Conservation (phyloP, 805 yeast genomes). For the Priceomyces carsonii region DNA sequence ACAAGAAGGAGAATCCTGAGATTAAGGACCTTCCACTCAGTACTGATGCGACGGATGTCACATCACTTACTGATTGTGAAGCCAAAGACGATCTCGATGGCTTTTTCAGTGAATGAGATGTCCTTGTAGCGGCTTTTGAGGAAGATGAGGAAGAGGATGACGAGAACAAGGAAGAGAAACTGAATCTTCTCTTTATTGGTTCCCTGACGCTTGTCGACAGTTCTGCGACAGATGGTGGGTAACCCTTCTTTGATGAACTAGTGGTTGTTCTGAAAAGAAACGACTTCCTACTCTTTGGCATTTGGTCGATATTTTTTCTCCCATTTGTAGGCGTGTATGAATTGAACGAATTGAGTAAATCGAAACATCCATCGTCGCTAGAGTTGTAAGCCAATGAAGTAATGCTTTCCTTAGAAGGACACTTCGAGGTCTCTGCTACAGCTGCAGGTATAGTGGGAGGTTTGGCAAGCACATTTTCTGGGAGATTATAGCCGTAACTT, state of each 20-base stretch:
- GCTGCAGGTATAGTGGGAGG: constrained; percentile 23
- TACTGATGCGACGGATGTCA: constrained; percentile 17
- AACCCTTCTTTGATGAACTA: no score
- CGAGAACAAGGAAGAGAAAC: constrained; percentile 9
- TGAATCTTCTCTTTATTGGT: constrained; percentile 6
- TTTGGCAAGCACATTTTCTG: constrained; percentile 28
- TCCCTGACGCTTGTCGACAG: neutral
- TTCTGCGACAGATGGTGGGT: no score
- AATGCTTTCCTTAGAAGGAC: constrained; percentile 4
- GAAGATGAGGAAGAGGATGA: constrained; percentile 4
- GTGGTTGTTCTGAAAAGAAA: no score
- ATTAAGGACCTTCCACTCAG: constrained; percentile 16
- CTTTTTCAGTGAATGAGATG: neutral
- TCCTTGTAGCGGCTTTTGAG: constrained; percentile 1
- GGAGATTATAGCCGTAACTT: constrained; percentile 28
- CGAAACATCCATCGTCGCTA: constrained; percentile 24
- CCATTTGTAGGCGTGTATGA: no score
- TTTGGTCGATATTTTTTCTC: no score
- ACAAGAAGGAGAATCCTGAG: constrained; percentile 27
- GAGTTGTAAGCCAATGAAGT: constrained; percentile 11
- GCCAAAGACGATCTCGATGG: neutral
- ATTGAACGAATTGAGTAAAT: constrained; percentile 22
- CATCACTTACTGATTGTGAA: constrained; percentile 11
- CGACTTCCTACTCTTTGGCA: no score
- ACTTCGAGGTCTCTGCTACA: constrained; percentile 11